phyloP scores from a whole-genome alignment of 2,329 filamentous ascomycete genomes.

The Cadophora sp. region DNA sequence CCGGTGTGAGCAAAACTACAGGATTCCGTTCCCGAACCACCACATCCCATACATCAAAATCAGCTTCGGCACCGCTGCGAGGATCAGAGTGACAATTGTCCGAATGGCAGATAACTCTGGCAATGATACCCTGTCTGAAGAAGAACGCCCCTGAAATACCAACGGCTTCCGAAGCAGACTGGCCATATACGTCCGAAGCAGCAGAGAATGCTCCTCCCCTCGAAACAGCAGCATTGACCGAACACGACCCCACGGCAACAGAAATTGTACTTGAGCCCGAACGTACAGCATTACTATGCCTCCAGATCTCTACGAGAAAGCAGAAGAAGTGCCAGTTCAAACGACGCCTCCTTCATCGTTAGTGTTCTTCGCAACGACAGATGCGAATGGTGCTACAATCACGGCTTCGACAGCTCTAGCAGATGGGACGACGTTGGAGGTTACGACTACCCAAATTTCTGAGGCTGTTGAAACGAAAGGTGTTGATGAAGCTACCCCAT shows the following conservation, averaged over 20 bases:
- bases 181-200: background rate
- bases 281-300: background rate
- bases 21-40: slow-evolving; percentile 11
- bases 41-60: slow-evolving; percentile 11
- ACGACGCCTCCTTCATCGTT: background rate
- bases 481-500: background rate
- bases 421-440: background rate
- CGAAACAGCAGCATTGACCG: background rate
- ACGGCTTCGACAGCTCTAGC: background rate
- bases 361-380: slow-evolving; percentile 2
- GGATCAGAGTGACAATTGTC: background rate
- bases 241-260: background rate
- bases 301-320: background rate
- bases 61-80: background rate
- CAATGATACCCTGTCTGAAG: background rate
- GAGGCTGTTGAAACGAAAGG: background rate
- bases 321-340: background rate
- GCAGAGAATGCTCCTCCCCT: background rate
- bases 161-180: background rate
- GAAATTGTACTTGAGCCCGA: background rate
- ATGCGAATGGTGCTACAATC: background rate
- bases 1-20: slow-evolving; percentile 9
- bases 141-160: background rate
- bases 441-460: background rate
- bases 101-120: background rate